Percentiles rank a stretch among this genome's conserved stretches.
These are phyloP conservation scores for Kwoniella europaea DNA, from an alignment of 768 basidiomycete species.

Conservation along the genomic window DNA sequence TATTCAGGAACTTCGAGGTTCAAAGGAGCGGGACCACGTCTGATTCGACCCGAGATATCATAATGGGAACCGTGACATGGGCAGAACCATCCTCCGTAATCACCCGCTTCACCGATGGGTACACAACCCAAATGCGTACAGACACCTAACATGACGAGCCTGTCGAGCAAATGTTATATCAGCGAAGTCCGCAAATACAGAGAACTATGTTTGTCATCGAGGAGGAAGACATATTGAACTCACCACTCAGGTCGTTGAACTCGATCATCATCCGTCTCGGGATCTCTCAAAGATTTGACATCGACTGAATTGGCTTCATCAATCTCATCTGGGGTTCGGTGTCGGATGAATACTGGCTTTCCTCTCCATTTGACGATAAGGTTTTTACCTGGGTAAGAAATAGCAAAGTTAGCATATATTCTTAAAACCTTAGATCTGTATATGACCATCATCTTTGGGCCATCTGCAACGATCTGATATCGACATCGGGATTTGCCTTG, in stretches of 20 bases:
- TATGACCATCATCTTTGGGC: neutral
- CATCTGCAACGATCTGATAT: too few relatives aligned
- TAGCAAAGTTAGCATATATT: neutral
- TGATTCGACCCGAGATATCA: conserved; percentile 93
- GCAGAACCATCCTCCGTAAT: conserved; percentile 99
- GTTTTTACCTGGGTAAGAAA: conserved; percentile 43
- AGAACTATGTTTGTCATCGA: neutral
- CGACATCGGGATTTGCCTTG: too few relatives aligned
- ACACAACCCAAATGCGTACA: conserved; percentile 96
- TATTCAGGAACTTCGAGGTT: conserved; percentile 93
- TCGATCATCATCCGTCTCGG: conserved; percentile 84
- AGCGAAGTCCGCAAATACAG: too few relatives aligned
- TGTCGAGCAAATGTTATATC: conserved; percentile 8
- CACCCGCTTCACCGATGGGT: conserved; percentile 95
- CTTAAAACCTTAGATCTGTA: too few relatives aligned
- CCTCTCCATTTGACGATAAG: conserved; percentile 82
- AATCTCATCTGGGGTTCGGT: conserved; percentile 88
- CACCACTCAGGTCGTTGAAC: conserved; percentile 96
- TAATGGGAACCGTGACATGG: conserved; percentile 96
- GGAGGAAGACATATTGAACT: conserved; percentile 57
- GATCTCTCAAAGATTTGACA: conserved; percentile 88
- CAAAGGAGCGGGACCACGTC: conserved; percentile 95
- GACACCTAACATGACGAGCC: conserved; percentile 63
- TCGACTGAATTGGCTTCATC: conserved; percentile 84
- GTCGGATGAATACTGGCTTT: conserved; percentile 99